Conservation (phyloP, 768 basidiomycete species). For the Psilocybe cubensis region DNA sequence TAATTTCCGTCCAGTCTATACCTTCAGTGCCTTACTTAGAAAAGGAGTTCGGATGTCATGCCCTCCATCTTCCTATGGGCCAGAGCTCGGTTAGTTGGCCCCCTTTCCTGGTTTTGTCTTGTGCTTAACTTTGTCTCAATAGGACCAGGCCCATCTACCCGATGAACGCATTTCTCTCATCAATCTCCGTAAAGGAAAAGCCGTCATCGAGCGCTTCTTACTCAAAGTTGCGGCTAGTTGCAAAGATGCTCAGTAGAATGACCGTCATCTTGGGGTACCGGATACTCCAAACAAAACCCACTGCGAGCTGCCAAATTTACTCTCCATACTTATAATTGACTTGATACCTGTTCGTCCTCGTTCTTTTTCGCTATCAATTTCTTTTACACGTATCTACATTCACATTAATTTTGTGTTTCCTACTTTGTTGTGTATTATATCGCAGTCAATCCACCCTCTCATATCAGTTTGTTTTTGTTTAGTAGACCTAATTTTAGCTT, state of each 20-base stretch:
- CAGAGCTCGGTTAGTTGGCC: constrained; percentile 73
- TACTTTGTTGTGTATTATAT: too few relatives aligned
- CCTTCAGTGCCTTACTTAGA: constrained; percentile 95
- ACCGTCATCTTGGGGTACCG: background rate
- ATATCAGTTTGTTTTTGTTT: too few relatives aligned
- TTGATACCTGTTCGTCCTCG: too few relatives aligned
- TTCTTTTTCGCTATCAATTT: too few relatives aligned
- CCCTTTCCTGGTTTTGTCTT: constrained; percentile 4
- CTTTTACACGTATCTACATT: too few relatives aligned
- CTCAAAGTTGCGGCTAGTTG: constrained; percentile 46
- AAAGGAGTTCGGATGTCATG: constrained; percentile 86
- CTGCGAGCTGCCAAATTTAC: too few relatives aligned
- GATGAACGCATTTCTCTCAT: constrained; percentile 89
- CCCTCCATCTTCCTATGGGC: constrained; percentile 93
- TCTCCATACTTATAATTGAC: too few relatives aligned
- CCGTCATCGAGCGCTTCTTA: constrained; percentile 77
- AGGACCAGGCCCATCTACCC: constrained; percentile 93
- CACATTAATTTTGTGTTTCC: too few relatives aligned
- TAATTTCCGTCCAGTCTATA: constrained; percentile 64
- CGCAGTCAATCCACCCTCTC: too few relatives aligned
- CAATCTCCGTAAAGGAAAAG: constrained; percentile 80
- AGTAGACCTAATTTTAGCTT: too few relatives aligned
- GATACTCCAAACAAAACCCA: background rate
- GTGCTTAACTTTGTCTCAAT: constrained; percentile 6
- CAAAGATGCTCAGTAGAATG: background rate